Conservation (phyloP, 1,139 yeast genomes). For the Yamadazyma blattariae region DNA sequence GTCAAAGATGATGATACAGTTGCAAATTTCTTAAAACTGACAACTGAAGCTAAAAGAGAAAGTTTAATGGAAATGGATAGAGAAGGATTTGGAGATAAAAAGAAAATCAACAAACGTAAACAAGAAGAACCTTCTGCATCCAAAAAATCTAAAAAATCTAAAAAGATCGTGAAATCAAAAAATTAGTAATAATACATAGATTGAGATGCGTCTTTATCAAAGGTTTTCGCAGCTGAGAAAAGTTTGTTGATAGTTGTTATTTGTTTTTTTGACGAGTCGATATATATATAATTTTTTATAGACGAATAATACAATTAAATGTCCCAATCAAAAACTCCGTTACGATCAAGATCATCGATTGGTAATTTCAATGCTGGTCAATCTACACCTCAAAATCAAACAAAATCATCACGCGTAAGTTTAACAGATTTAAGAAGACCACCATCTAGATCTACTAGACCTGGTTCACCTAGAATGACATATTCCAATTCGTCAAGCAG, state of each 20-base stretch:
- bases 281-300: not conserved
- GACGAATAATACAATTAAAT: slow-evolving; percentile 1
- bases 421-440: slow-evolving; percentile 24
- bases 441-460: slow-evolving; percentile 21
- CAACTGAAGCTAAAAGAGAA: slow-evolving; percentile 84
- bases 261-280: not conserved
- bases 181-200: not conserved
- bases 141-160: slow-evolving; percentile 2
- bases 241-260: not conserved
- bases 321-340: slow-evolving; percentile 16
- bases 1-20: slow-evolving; percentile 77
- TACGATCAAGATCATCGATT: slow-evolving; percentile 22
- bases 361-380: slow-evolving; percentile 11
- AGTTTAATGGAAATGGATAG: slow-evolving; percentile 91
- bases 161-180: slow-evolving; percentile 1
- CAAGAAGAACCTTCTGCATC: slow-evolving; percentile 1
- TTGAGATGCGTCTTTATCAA: no score
- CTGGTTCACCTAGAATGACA: slow-evolving; percentile 21
- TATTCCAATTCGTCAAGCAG: not conserved
- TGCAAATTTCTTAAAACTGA: slow-evolving; percentile 61
- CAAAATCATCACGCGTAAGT: slow-evolving; percentile 16
- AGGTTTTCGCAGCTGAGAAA: not conserved
- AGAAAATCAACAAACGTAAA: slow-evolving; percentile 52
- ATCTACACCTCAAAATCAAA: slow-evolving; percentile 16
- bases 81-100: slow-evolving; percentile 80